Conservation (phyloP, 2,329 filamentous ascomycete genomes). For the Cordyceps fumosorosea region DNA sequence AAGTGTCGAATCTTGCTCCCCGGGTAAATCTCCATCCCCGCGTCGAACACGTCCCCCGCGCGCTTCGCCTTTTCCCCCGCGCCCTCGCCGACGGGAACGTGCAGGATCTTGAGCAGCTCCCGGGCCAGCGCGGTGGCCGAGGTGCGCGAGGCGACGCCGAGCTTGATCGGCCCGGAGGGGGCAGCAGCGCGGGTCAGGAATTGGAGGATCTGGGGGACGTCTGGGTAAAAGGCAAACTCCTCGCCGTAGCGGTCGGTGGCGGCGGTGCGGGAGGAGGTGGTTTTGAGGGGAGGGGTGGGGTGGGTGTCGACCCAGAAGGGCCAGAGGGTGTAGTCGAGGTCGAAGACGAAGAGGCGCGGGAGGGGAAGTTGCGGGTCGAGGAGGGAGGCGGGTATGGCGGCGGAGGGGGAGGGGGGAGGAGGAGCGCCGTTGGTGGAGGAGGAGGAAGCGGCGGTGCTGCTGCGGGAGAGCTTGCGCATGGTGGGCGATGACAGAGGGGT, state of each 20-base stretch:
- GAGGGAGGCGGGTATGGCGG: conserved; percentile 16
- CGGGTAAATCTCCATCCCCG: conserved; percentile 61
- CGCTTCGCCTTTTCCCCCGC: conserved; percentile 25
- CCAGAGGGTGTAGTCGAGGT: conserved; percentile 98
- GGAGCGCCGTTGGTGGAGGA: conserved; percentile 15
- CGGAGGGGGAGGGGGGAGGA: conserved; percentile 15
- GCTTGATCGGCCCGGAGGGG: conserved; percentile 27
- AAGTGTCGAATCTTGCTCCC: conserved; percentile 84
- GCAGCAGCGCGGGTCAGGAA: conserved; percentile 36
- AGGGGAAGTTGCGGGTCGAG: conserved; percentile 54
- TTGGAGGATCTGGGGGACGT: conserved; percentile 61
- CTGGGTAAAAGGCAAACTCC: conserved; percentile 62
- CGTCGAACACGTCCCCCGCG: conserved; percentile 55
- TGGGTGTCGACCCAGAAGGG: conserved; percentile 98
- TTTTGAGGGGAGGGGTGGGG: conserved; percentile 64
- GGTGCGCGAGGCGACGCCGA: conserved; percentile 78
- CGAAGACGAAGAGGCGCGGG: conserved; percentile 81
- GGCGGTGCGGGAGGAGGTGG: conserved; percentile 35
- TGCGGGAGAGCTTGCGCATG: conserved; percentile 9
- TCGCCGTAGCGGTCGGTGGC: conserved; percentile 55
- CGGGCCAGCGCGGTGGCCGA: conserved; percentile 70
- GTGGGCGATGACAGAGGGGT: neutral
- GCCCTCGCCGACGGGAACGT: conserved; percentile 32
- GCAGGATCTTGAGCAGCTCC: conserved; percentile 71
- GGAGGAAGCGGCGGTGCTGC: conserved; percentile 14